These are phyloP conservation scores for Chytridium lagenaria DNA, from an alignment of 371 early-diverging fungal genomes.

Conservation along the genomic window DNA sequence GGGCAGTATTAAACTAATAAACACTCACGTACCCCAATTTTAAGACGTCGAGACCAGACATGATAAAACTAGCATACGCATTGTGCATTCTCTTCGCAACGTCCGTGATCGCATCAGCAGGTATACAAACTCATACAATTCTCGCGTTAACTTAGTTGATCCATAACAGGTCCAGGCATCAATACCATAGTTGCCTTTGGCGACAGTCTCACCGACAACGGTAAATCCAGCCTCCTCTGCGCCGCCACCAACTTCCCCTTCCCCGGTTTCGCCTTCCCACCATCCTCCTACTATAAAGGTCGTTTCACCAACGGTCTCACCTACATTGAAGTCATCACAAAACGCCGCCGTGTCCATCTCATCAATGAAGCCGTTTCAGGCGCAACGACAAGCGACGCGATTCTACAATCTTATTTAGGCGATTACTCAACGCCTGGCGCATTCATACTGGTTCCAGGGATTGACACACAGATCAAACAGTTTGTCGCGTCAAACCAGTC, in stretches of 20 bases:
- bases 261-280: constrained; percentile 17
- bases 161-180: too few relatives aligned
- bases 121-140: too few relatives aligned
- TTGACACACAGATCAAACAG: constrained; percentile 2
- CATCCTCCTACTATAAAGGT: constrained; percentile 56
- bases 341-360: constrained; percentile 43
- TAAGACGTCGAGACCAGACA: too few relatives aligned
- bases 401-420: constrained; percentile 19
- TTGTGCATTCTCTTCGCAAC: too few relatives aligned
- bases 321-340: constrained; percentile 61
- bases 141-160: too few relatives aligned
- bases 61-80: too few relatives aligned
- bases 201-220: constrained; percentile 12
- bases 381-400: constrained; percentile 51
- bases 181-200: constrained; percentile 12
- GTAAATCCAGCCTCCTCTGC: too few relatives aligned
- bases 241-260: background rate
- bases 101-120: too few relatives aligned
- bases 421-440: background rate
- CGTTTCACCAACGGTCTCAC: constrained; percentile 63
- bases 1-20: too few relatives aligned
- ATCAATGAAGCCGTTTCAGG: constrained; percentile 61
- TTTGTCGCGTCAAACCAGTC: too few relatives aligned
- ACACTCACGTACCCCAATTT: too few relatives aligned
- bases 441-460: background rate